phyloP scores from a whole-genome alignment of 1,284 basidiomycete genomes.

The Wallemia mellicola region DNA sequence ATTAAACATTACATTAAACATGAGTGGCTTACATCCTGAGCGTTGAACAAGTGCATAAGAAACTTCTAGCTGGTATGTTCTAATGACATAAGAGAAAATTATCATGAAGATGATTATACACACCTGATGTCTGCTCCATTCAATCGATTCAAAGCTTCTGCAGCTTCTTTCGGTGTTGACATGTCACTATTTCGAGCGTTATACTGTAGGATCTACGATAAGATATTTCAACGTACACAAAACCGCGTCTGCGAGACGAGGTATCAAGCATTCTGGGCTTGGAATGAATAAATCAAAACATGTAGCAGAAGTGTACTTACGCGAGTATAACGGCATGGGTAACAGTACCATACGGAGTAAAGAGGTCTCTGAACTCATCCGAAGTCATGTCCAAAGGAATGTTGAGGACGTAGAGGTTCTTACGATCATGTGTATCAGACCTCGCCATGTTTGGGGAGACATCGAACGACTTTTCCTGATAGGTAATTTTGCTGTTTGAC shows the following conservation, averaged over 20 bases:
- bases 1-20: background rate
- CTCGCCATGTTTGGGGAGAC: background rate
- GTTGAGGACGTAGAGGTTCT: slow-evolving; percentile 1
- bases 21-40: background rate
- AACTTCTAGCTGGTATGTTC: background rate
- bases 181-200: background rate
- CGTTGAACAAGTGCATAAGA: slow-evolving; percentile 1
- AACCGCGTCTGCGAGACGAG: background rate
- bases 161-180: background rate
- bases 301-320: background rate
- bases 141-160: background rate
- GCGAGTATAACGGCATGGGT: slow-evolving; percentile 1
- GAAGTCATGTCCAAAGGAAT: background rate
- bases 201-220: background rate
- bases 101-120: background rate
- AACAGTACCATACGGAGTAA: background rate
- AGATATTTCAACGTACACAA: background rate
- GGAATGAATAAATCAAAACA: background rate
- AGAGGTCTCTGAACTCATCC: slow-evolving; percentile 1
- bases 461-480: background rate
- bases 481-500: background rate
- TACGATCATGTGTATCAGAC: background rate
- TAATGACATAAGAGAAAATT: no score
- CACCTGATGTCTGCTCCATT: background rate
- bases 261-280: background rate